Evolutionary conservation across 2,329 filamentous ascomycete species (phyloP), one percentile per base, ranked within the genome.

Genomic region (Sclerotinia trifoliorum): DNA sequence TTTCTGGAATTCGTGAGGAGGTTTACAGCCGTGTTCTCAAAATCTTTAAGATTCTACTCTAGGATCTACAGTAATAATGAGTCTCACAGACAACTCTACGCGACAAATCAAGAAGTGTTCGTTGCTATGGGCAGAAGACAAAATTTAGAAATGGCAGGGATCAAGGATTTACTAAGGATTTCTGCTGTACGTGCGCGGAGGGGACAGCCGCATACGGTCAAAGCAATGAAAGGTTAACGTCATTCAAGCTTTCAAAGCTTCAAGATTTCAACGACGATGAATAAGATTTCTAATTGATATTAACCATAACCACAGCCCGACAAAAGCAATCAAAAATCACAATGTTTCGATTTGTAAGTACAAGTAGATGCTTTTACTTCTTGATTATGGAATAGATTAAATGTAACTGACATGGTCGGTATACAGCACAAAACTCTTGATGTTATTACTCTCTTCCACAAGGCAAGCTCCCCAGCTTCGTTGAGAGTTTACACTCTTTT

Each of bases 401-500:
- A 55, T 10, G 61, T 62, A 69, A 15, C 65, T 65, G 24, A 66
- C 56, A 19, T 54, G 44, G 21, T 68, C n/a, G 46, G 11, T 29
- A 13, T 6, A 24, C 49, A 93, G 90, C 86, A 84, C 81, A 94
- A 93, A 84, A 86, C 90, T 73, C 86, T 92, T 80, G 94, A 98
- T 83, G 92, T 96, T 73, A 88, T 98, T 78, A 98, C 94, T 70
- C 89, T 99, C 83, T 99, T 98, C 85, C 94, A 97, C 86, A 91
- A 92, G 80, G 87, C 94, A 68, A 85, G 84, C 75, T 86, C 86
- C 66, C 86, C 90, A 29, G 84, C 90, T 72, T 97, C 94, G 4
- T 83, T 87, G 63, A 88, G 90, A 70, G 90, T 90, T 44, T 86
- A 90, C 70, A 89, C 86, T 54, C 81, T 96, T 65, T 86, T 98